These are phyloP conservation scores for Heterobasidion occidentale DNA, from an alignment of 1,284 basidiomycete species.

Conservation along the genomic window DNA sequence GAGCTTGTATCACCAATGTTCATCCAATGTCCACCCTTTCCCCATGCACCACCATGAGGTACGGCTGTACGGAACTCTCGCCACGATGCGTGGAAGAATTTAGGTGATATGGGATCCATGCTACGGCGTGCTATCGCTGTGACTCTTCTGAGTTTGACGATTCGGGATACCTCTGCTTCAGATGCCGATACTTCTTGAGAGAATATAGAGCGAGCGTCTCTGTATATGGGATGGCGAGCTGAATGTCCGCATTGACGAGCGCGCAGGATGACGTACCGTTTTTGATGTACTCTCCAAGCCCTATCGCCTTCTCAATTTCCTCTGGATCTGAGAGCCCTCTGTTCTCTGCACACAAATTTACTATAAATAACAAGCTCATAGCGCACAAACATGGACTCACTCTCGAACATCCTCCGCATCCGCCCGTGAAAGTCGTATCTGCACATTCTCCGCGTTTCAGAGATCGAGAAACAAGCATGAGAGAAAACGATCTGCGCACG, in stretches of 20 bases:
- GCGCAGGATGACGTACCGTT: conserved; percentile 50
- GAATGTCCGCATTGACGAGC: not conserved
- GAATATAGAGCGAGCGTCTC: conserved; percentile 85
- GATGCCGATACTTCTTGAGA: conserved; percentile 79
- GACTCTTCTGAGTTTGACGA: not conserved
- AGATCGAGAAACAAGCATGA: conserved; percentile 4
- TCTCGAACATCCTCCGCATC: conserved; percentile 63
- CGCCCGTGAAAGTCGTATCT: conserved; percentile 74
- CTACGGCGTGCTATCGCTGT: not conserved
- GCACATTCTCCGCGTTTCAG: conserved; percentile 1
- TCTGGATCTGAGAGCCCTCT: conserved; percentile 56
- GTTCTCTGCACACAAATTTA: conserved; percentile 49
- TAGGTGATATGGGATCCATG: too few species aligned
- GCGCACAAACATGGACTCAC: conserved; percentile 26
- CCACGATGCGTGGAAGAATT: too few species aligned
- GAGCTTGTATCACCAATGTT: too few species aligned
- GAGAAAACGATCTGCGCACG: conserved; percentile 28
- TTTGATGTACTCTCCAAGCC: conserved; percentile 81
- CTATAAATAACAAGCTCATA: not conserved
- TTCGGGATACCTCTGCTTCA: conserved; percentile 65
- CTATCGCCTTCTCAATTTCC: conserved; percentile 74
- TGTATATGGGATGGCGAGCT: conserved; percentile 20
- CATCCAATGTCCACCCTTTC: too few species aligned
- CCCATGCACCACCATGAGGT: too few species aligned
- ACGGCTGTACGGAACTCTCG: too few species aligned